These are phyloP conservation scores for Chlorencoelia australis DNA, from an alignment of 2,329 filamentous ascomycete species.

Conservation along the genomic window DNA sequence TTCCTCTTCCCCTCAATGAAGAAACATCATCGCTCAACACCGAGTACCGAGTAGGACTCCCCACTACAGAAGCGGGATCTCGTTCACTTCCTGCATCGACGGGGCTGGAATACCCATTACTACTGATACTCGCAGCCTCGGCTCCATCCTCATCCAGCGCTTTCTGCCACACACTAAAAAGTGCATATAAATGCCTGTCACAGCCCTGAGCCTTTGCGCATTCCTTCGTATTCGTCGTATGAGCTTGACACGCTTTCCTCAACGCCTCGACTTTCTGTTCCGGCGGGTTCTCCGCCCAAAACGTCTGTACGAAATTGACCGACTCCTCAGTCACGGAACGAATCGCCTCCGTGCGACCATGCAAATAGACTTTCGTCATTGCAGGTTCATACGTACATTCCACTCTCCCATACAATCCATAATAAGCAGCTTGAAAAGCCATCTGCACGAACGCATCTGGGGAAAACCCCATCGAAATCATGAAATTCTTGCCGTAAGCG, in stretches of 20 bases:
- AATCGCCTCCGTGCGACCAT: slow-evolving; percentile 90
- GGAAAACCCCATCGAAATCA: slow-evolving; percentile 93
- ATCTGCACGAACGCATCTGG: slow-evolving; percentile 97
- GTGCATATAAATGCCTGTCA: slow-evolving; percentile 85
- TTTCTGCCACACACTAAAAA: slow-evolving; percentile 92
- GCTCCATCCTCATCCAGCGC: slow-evolving; percentile 63
- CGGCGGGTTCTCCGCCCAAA: slow-evolving; percentile 85
- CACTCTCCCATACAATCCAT: slow-evolving; percentile 85
- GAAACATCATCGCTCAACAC: slow-evolving; percentile 29
- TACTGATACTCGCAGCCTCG: slow-evolving; percentile 42
- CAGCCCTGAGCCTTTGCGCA: slow-evolving; percentile 86
- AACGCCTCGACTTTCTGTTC: slow-evolving; percentile 79
- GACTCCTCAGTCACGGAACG: slow-evolving; percentile 75
- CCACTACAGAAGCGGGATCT: slow-evolving; percentile 36
- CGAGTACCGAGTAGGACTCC: slow-evolving; percentile 45
- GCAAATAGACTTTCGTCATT: slow-evolving; percentile 92
- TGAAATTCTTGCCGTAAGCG: slow-evolving; percentile 92
- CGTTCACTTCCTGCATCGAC: slow-evolving; percentile 38
- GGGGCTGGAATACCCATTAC: slow-evolving; percentile 52
- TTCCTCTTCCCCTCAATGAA: slow-evolving; percentile 33
- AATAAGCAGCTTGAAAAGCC: slow-evolving; percentile 98
- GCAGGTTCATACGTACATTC: slow-evolving; percentile 97
- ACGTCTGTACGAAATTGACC: slow-evolving; percentile 81
- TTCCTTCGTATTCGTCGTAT: slow-evolving; percentile 68
- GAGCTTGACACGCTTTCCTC: slow-evolving; percentile 71